phyloP scores from a whole-genome alignment of 2,329 filamentous ascomycete genomes.

The Scedosporium apiospermum region DNA sequence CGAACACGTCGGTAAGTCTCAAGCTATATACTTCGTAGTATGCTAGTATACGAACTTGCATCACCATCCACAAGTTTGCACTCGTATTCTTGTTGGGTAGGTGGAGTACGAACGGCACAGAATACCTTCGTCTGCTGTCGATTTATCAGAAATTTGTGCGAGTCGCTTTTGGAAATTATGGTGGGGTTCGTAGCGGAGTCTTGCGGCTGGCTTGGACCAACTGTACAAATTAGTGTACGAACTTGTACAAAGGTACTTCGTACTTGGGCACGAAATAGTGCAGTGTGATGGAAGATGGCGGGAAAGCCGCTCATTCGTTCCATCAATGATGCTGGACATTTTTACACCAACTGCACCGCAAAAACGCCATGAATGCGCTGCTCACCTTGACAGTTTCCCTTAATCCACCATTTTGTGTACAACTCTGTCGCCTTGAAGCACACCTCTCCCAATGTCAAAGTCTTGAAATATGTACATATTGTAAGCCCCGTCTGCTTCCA shows the following conservation, averaged over 20 bases:
- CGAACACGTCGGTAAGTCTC: not conserved
- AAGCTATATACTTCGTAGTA: not conserved
- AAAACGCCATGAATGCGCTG: too few relatives aligned
- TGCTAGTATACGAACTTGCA: not conserved
- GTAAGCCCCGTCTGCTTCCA: not conserved
- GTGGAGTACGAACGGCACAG: not conserved
- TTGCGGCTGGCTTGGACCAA: not conserved
- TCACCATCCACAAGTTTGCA: not conserved
- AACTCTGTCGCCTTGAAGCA: too few relatives aligned
- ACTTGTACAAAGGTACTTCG: not conserved
- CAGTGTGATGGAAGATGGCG: too few relatives aligned
- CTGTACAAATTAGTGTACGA: too few relatives aligned
- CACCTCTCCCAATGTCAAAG: too few relatives aligned
- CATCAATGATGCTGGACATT: too few relatives aligned
- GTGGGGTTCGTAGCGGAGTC: not conserved
- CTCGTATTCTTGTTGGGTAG: not conserved
- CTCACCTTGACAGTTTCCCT: too few relatives aligned
- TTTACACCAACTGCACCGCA: too few relatives aligned
- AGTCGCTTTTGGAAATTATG: conserved; percentile 3
- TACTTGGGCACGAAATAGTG: too few relatives aligned
- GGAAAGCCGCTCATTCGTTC: too few relatives aligned
- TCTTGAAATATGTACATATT: too few relatives aligned
- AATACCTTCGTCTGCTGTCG: not conserved
- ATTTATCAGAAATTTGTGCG: not conserved
- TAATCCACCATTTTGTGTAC: too few relatives aligned